Evolutionary conservation across 2,329 filamentous ascomycete genomes (phyloP), one percentile per base, ranked within the genome.

Genomic region (Penicillium sp.): DNA sequence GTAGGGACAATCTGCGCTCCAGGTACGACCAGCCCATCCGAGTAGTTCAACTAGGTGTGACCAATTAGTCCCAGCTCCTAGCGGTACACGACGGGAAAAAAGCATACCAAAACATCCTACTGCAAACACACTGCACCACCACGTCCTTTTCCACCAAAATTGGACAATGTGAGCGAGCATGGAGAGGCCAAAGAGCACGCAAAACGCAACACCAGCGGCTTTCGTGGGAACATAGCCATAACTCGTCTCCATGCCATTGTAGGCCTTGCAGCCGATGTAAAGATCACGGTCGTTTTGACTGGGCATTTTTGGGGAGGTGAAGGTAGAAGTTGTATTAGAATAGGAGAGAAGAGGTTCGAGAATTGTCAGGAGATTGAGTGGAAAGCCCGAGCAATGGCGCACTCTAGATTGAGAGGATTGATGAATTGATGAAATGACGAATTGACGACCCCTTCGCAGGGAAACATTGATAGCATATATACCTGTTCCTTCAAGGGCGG

Each of bases 1-100:
- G 63, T 83, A 83, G 1, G 80, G 79, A 54, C 81, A 83, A 50
- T 78, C 64, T 13, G 78, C 69, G 7, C 80, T 81, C 78, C 79
- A 83, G 2, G 78, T 75, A 31, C 81, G 75, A 7, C 74, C 80
- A 2, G 73, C 75, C 81, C 81, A 83, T 39, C 81, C 81, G 35
- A 54, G 39, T 11, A 61, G 16, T 43, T 58, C 50, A 27, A 46
- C 55, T 54, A 22, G 22, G 3, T 22, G 40, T 39, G 36, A 11
- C 9, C 6, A n/a, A 19, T 22, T 16, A 50, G 50, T 41, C 24
- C 46, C n/a, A 33, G 27, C 2, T 16, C 13, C 13, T 22, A 24
- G 13, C 3, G 13, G 33, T 9, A n/a, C 10, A 31, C 31, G 31
- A 6, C 2, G 10, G 18, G 16, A 39, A 13, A 10, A 10, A 5